Base-by-base conservation (phyloP, 257 asterid species). In the Nicotiana attenuata region DNA sequence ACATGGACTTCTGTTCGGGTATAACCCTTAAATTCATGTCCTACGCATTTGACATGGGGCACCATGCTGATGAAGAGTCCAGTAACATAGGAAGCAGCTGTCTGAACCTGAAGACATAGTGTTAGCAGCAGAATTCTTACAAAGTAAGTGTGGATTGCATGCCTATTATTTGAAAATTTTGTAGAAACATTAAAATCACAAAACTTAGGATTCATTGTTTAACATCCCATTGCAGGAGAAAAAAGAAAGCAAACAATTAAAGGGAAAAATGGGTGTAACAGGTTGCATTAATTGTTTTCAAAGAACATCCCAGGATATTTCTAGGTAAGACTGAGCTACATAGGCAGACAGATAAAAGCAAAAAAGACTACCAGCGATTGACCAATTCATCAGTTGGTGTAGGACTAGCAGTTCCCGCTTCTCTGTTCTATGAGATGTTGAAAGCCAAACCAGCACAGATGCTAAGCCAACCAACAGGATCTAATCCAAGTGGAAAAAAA, bases 321-420 rank as follows among this genome's bases (percentile, higher is more conserved):
- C 53, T 28, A 47, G 65, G 76, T 19, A 73, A 24, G 45, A 50
- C 64, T 16, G 76, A 65, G 45, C 76, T 41, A 68, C 52, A 38
- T 26, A 17, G 76, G 53, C 65, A 75, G 14, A 24, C 3, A 50
- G 57, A 59, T 20, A 64, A 50, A 81, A 78, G 81, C 63, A 64
- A 78, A 65, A 84, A 84, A 26, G 41, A 68, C 68, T 94, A 94
- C 99, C 99, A 81, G 99, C 95, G 85, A 90, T 88, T 29, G 89
- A 88, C 99, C 99, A 96, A 88, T 92, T 96, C 82, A 92, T 89
- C 78, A 93, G 84, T 90, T 94, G 99, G 93, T 96, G 98, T 63
- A 90, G 66, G 61, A 85, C 91, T 86, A 85, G 94, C 87, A 92
- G 83, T 85, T 94, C 97, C 85, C 89, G 97, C 76, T 92, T 96